phyloP scores from a whole-genome alignment of 495 filamentous ascomycete genomes.

The Trichoderma reesei region DNA sequence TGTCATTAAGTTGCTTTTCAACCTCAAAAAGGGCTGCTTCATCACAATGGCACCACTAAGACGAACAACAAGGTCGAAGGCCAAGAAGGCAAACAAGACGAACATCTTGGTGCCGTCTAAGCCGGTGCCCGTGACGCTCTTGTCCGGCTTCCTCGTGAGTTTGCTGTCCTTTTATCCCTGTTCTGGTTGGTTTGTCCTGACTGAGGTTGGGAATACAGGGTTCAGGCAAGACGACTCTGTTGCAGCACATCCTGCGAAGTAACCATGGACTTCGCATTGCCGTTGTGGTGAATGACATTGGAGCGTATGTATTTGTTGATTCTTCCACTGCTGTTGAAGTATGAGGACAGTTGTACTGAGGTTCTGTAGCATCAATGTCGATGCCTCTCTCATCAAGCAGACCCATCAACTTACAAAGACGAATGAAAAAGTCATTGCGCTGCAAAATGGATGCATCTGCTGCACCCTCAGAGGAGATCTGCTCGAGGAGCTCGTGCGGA shows the following conservation, averaged over 20 bases:
- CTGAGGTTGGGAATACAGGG: slow-evolving; percentile 25
- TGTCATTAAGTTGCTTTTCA: not conserved
- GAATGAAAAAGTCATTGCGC: slow-evolving; percentile 48
- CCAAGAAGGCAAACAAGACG: not conserved
- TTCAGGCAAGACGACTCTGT: slow-evolving; percentile 48
- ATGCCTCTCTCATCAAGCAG: slow-evolving; percentile 44
- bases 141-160: slow-evolving; percentile 7
- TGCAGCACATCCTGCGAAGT: slow-evolving; percentile 43
- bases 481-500: slow-evolving; percentile 40
- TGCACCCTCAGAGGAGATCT: slow-evolving; percentile 51
- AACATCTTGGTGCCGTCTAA: not conserved
- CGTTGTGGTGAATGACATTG: slow-evolving; percentile 52
- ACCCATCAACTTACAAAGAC: slow-evolving; percentile 35
- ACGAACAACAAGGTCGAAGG: not conserved
- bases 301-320: slow-evolving; percentile 24
- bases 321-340: not conserved
- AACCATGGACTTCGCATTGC: slow-evolving; percentile 47
- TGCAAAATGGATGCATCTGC: slow-evolving; percentile 56
- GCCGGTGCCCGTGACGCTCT: slow-evolving; percentile 7
- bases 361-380: slow-evolving; percentile 40
- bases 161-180: not conserved
- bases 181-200: not conserved
- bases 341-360: not conserved
- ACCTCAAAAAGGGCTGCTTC: not conserved
- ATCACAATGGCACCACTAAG: not conserved